phyloP scores from a whole-genome alignment of 2,329 filamentous ascomycete species.

The Microcyclosporella mali region DNA sequence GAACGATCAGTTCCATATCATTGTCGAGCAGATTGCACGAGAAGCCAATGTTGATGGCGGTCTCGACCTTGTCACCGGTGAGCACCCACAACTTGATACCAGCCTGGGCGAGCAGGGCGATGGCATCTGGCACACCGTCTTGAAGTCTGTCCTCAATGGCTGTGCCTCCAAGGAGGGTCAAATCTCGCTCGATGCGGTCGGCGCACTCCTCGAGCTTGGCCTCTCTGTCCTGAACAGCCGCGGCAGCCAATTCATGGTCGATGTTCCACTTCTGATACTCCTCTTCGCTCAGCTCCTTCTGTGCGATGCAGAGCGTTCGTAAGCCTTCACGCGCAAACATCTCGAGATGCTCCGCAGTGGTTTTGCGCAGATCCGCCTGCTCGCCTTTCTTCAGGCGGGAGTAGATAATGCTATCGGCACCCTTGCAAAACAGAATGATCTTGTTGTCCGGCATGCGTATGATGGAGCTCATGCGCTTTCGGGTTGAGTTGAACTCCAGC shows the following conservation, averaged over 20 bases:
- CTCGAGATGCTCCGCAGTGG: constrained; percentile 89
- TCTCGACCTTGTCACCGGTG: constrained; percentile 97
- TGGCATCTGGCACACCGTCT: constrained; percentile 94
- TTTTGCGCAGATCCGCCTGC: constrained; percentile 73
- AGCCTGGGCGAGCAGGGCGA: constrained; percentile 79
- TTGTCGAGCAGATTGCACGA: constrained; percentile 97
- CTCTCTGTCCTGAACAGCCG: constrained; percentile 77
- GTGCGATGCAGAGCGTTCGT: constrained; percentile 87
- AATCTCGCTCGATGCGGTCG: constrained; percentile 82
- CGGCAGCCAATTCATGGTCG: constrained; percentile 80
- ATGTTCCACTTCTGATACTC: constrained; percentile 81
- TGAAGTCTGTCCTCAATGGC: constrained; percentile 96
- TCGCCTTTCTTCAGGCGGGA: constrained; percentile 78
- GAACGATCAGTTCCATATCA: constrained; percentile 90
- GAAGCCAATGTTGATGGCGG: constrained; percentile 98
- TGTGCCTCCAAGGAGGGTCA: constrained; percentile 83
- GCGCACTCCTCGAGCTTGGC: constrained; percentile 87
- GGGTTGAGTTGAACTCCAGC: constrained; percentile 92
- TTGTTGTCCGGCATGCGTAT: constrained; percentile 86
- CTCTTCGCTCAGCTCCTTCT: constrained; percentile 70
- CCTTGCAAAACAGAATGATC: constrained; percentile 93
- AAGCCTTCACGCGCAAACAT: constrained; percentile 95
- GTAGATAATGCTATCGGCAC: constrained; percentile 95
- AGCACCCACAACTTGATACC: constrained; percentile 99
- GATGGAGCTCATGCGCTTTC: constrained; percentile 97